These are phyloP conservation scores for apple (Malus domestica) DNA, from an alignment of 306 rosid species.

Conservation along the genomic window ASM211411v1 NC_041797.1:66501-67000, in stretches of 20 bases:
- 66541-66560: neutral
- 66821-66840: conserved; percentile 88
- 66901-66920: conserved; percentile 84
- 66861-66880: conserved; percentile 83
- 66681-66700: conserved; percentile 79
- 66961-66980: conserved; percentile 47
- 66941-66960: conserved; percentile 62
- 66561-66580: neutral
- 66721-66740: conserved; percentile 80
- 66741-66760: conserved; percentile 8
- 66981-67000: conserved; percentile 90
- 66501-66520: neutral
- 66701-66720: conserved; percentile 63
- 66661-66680: conserved; percentile 77
- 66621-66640: conserved; percentile 30
- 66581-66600: neutral
- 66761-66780: neutral
- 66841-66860: conserved; percentile 87
- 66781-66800: neutral
- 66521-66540: neutral
- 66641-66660: conserved; percentile 89
- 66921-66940: conserved; percentile 58
- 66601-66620: neutral
- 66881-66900: conserved; percentile 76
- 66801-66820: conserved; percentile 63